A percentile compares a stretch with the other conserved stretches of the same genome.
phyloP scores from a whole-genome alignment of 2,329 filamentous ascomycete genomes.

The Orbilia quercus region DNA sequence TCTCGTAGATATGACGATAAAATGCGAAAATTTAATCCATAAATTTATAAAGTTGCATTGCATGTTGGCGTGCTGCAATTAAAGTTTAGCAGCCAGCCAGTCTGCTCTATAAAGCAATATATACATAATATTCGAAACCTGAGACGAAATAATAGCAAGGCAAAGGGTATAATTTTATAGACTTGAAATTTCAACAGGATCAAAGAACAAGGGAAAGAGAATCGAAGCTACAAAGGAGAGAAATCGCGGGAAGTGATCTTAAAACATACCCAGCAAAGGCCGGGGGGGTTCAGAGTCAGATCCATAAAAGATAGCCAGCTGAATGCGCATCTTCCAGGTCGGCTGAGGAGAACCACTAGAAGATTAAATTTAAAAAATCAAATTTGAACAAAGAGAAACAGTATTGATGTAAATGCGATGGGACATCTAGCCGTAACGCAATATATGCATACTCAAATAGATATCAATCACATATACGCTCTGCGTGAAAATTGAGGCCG shows the following conservation, averaged over 20 bases:
- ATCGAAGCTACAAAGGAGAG: conserved; percentile 37
- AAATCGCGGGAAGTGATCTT: conserved; percentile 30
- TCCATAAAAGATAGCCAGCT: conserved; percentile 27
- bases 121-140: conserved; percentile 15
- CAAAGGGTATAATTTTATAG: conserved; percentile 51
- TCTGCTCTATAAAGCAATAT: conserved; percentile 34
- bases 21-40: too few relatives aligned
- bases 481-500: too few relatives aligned
- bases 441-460: background rate
- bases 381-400: conserved; percentile 26
- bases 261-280: conserved; percentile 27
- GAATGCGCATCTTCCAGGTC: conserved; percentile 29
- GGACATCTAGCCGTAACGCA: conserved; percentile 9
- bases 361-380: background rate
- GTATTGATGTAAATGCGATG: conserved; percentile 10
- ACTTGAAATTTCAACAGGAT: conserved; percentile 29
- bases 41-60: conserved; percentile 52
- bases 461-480: background rate
- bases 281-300: conserved; percentile 12
- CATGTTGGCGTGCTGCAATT: conserved; percentile 26
- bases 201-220: conserved; percentile 2
- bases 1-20: too few relatives aligned
- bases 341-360: conserved; percentile 16
- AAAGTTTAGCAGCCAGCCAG: conserved; percentile 23
- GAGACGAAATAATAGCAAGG: conserved; percentile 9